Conservation (phyloP, 306 rosid species). For the Cucurbita argyrosperma region DNA sequence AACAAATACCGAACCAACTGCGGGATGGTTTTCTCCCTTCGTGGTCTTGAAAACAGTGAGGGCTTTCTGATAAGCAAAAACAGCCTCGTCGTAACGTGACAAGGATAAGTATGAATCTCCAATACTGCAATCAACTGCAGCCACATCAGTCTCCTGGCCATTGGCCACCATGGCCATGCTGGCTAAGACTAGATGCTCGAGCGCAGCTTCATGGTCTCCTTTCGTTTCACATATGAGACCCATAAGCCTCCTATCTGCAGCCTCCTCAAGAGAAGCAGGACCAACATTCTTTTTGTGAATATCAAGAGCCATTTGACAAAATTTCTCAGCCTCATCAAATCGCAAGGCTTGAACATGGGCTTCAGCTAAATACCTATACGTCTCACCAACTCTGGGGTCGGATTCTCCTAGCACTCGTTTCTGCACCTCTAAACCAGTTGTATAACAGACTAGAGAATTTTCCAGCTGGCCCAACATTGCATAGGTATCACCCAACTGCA, state of each 20-base stretch:
- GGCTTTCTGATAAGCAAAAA: constrained; percentile 73
- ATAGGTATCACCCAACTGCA: constrained; percentile 90
- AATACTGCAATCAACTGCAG: constrained; percentile 77
- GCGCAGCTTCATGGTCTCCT: constrained; percentile 81
- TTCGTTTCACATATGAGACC: constrained; percentile 87
- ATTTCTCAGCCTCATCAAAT: constrained; percentile 67
- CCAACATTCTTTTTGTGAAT: constrained; percentile 56
- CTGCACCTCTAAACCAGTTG: constrained; percentile 71
- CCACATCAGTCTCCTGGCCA: constrained; percentile 81
- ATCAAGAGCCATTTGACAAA: constrained; percentile 76
- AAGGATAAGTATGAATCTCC: constrained; percentile 74
- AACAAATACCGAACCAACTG: constrained; percentile 59
- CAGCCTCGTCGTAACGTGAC: constrained; percentile 76
- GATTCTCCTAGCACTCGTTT: constrained; percentile 57
- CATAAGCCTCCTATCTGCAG: constrained; percentile 88
- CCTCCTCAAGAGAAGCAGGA: constrained; percentile 73
- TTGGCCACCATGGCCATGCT: constrained; percentile 80
- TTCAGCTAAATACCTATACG: constrained; percentile 82
- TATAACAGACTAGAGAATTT: constrained; percentile 60
- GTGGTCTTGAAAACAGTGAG: constrained; percentile 57
- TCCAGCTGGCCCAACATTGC: constrained; percentile 84
- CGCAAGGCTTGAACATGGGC: constrained; percentile 82
- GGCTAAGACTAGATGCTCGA: constrained; percentile 83
- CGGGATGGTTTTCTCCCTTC: constrained; percentile 89
- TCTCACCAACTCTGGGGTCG: constrained; percentile 81